A percentile compares a stretch with the other conserved stretches of the same genome.
These are phyloP conservation scores for Sarocladiaceae sp. DNA, from an alignment of 2,329 filamentous ascomycete species.

Conservation along the genomic window DNA sequence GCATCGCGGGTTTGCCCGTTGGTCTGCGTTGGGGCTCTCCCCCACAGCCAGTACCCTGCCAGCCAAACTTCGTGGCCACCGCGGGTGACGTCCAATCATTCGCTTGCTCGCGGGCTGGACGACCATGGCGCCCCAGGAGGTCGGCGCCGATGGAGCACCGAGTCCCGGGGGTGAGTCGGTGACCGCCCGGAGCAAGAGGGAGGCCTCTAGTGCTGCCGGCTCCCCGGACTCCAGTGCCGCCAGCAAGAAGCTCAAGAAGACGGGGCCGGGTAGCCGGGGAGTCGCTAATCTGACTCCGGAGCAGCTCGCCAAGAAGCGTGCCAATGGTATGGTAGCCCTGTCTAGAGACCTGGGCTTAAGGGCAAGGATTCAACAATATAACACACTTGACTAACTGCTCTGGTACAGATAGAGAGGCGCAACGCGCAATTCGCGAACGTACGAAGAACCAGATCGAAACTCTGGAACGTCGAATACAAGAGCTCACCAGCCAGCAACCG, in stretches of 20 bases:
- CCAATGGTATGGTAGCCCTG: slow-evolving; percentile 42
- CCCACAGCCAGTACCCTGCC: no score
- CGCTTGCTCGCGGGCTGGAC: background rate
- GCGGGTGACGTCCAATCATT: no score
- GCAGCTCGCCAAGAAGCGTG: slow-evolving; percentile 62
- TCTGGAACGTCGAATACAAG: slow-evolving; percentile 65
- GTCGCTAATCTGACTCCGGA: slow-evolving; percentile 65
- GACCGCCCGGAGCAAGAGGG: slow-evolving; percentile 10
- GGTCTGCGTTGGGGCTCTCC: background rate
- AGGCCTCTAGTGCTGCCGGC: slow-evolving; percentile 3
- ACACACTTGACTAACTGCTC: slow-evolving; percentile 9
- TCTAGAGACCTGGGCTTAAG: no score
- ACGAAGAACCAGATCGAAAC: slow-evolving; percentile 74
- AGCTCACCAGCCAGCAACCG: slow-evolving; percentile 72
- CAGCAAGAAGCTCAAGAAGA: slow-evolving; percentile 39
- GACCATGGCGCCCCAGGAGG: slow-evolving; percentile 10
- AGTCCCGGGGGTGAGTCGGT: slow-evolving; percentile 11
- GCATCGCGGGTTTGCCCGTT: background rate
- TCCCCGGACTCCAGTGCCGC: slow-evolving; percentile 11
- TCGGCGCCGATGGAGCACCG: slow-evolving; percentile 7
- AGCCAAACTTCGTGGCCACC: no score
- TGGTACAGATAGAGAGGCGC: slow-evolving; percentile 68
- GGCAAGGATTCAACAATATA: background rate
- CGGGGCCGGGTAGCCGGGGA: slow-evolving; percentile 38
- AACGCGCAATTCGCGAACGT: slow-evolving; percentile 76